Base-by-base conservation (phyloP, 768 basidiomycete species). In the Naganishia antarctica region DNA sequence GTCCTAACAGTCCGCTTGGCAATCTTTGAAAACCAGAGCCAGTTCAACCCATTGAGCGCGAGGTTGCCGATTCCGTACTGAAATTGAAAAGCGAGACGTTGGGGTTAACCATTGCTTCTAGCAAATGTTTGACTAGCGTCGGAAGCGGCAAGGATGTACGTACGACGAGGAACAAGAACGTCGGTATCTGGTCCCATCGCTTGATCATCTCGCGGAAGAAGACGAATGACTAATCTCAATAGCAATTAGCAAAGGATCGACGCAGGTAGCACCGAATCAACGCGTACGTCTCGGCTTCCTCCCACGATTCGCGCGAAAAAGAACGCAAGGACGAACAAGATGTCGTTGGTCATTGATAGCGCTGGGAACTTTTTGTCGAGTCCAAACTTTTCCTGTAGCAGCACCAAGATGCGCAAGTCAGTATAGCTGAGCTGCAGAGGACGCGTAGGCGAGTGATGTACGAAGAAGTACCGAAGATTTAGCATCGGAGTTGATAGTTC, bases 401-500 rank as follows among this genome's bases (percentile, higher is more conserved):
- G 43, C 3, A 9, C 4, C 44, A 29, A 61, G 37, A 31, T 4
- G 15, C 26, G 41, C 21, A 37, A 3, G 32, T 25, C 12, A 37
- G 2, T 7, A 12, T 16, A 11, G 5, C 4, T 25, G 29, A 8
- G 23, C 11, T 25, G 28, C 51, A 31, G 49, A 34, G 16, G 16
- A 21, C 15, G 26, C 7, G 26, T 11, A 43, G 46, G 53, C 15
- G 11, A 18, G 26, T 47, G 29, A 67, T 65, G 23, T 15, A 65
- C 59, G 59, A 74, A 80, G 66, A 69, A 90, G 90, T 90, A 91
- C 67, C 92, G 89, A 61, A 89, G 84, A 70, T 94, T 88, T 67
- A 94, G 80, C 78, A 93, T 91, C 64, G 91, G 83, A 0, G 91
- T 93, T 79, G 76, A 87, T 81, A 84, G 80, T 78, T 91, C 91